A percentile compares a stretch with the other conserved stretches of the same genome.
phyloP scores from a whole-genome alignment of 345 rosid species.

The Clarkia xantiana region DNA sequence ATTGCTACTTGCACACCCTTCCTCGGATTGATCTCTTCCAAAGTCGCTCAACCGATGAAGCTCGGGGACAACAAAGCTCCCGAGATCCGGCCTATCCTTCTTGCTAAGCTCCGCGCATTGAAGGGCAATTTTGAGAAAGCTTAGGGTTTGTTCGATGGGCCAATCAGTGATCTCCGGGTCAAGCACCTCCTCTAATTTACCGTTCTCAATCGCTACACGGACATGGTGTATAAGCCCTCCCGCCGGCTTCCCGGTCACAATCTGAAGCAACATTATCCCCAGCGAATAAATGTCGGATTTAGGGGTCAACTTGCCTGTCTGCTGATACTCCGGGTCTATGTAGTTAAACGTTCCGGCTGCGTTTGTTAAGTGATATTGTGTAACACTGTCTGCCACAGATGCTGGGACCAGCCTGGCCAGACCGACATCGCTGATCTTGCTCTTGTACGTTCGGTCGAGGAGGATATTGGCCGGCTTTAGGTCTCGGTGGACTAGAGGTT shows the following conservation, averaged over 20 bases:
- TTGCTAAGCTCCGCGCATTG: constrained; percentile 65
- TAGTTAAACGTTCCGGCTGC: constrained; percentile 95
- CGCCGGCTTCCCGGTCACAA: constrained; percentile 64
- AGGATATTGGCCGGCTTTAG: constrained; percentile 92
- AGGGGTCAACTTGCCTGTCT: constrained; percentile 70
- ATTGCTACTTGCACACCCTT: constrained; percentile 3
- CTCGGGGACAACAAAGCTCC: constrained; percentile 50
- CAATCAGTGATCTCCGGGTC: constrained; percentile 51
- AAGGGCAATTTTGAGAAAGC: constrained; percentile 45
- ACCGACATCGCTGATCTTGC: constrained; percentile 93
- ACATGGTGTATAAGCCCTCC: constrained; percentile 83
- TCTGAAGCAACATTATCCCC: constrained; percentile 76
- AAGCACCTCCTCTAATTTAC: constrained; percentile 50
- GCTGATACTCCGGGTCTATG: constrained; percentile 88
- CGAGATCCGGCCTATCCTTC: constrained; percentile 74
- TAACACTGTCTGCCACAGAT: constrained; percentile 56
- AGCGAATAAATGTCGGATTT: constrained; percentile 73
- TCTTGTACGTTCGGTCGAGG: constrained; percentile 59
- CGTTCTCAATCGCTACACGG: constrained; percentile 41
- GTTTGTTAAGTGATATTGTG: constrained; percentile 74
- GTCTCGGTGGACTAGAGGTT: constrained; percentile 84
- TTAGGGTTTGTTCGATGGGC: constrained; percentile 56
- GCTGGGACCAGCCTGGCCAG: constrained; percentile 82
- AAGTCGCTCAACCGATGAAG: constrained; percentile 45
- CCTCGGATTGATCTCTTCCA: constrained; percentile 13